Conservation (phyloP, 495 filamentous ascomycete species). For the Pseudevernia furfuracea region DNA sequence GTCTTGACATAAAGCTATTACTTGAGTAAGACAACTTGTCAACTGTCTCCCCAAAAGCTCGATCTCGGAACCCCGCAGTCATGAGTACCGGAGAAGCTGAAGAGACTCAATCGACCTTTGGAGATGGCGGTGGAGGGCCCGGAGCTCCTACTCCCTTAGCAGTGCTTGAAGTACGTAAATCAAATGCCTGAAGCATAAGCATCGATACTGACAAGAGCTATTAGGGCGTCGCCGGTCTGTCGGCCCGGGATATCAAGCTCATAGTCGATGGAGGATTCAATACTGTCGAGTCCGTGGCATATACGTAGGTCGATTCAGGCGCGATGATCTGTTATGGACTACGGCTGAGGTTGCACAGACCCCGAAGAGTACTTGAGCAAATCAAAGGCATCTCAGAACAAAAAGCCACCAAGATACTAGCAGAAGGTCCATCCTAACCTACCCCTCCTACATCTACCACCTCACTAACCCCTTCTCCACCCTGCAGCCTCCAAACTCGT, state of each 20-base stretch:
- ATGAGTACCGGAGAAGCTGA: slow-evolving; percentile 56
- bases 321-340: too few relatives aligned
- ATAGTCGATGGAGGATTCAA: slow-evolving; percentile 87
- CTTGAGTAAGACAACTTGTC: neutral
- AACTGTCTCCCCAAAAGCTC: neutral
- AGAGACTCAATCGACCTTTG: slow-evolving; percentile 48
- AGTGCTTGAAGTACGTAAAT: slow-evolving; percentile 69
- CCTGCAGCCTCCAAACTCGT: slow-evolving; percentile 86
- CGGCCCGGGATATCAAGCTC: slow-evolving; percentile 88
- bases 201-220: slow-evolving; percentile 19
- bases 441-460: neutral
- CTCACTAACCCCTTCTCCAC: slow-evolving; percentile 4
- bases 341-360: slow-evolving; percentile 38
- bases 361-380: slow-evolving; percentile 74
- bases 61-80: slow-evolving; percentile 3
- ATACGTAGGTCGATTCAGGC: slow-evolving; percentile 52
- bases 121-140: slow-evolving; percentile 66
- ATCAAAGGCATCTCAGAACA: slow-evolving; percentile 97
- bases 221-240: slow-evolving; percentile 74
- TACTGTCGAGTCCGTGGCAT: slow-evolving; percentile 91
- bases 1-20: neutral
- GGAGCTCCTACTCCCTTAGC: slow-evolving; percentile 89
- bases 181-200: neutral
- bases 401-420: slow-evolving; percentile 88
- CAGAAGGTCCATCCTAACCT: slow-evolving; percentile 59